A percentile compares a stretch with the other conserved stretches of the same genome.
Evolutionary conservation across 1,139 yeast genomes (phyloP).

Genomic region (Scheffersomyces lignicola): DNA sequence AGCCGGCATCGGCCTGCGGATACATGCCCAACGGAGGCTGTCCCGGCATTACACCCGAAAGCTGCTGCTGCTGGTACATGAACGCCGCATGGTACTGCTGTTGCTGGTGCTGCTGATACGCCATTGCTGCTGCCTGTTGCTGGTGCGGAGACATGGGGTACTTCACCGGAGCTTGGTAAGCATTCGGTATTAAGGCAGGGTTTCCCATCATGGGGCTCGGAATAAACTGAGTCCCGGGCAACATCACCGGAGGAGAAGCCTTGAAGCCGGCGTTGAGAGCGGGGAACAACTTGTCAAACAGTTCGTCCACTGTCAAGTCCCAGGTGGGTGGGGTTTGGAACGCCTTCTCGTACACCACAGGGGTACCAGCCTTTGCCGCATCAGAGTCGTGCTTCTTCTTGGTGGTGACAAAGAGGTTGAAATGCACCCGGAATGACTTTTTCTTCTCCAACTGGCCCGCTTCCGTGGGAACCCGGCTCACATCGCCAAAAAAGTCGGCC

Average conservation of each 20-base stretch:
- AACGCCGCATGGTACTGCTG: constrained; percentile 36
- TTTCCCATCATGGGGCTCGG: constrained; percentile 35
- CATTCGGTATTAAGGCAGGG: constrained; percentile 15
- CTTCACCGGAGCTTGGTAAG: constrained; percentile 18
- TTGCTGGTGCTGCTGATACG: constrained; percentile 11
- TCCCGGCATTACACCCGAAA: constrained; percentile 32
- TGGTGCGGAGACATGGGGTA: constrained; percentile 28
- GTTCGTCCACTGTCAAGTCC: constrained; percentile 59
- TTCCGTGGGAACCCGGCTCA: constrained; percentile 47
- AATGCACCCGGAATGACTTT: constrained; percentile 44
- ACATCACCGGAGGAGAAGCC: constrained; percentile 18
- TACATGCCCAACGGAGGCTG: constrained; percentile 38
- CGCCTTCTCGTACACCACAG: constrained; percentile 52
- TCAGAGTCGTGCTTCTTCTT: constrained; percentile 27
- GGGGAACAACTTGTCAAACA: constrained; percentile 51
- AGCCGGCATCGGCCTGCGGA: constrained; percentile 34
- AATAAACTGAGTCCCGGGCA: constrained; percentile 26
- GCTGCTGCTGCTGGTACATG: constrained; percentile 38
- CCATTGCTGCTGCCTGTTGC: constrained; percentile 20
- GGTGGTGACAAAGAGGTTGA: constrained; percentile 57
- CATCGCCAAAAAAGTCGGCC: constrained; percentile 51
- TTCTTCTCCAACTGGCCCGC: constrained; percentile 37
- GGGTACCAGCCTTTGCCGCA: constrained; percentile 10
- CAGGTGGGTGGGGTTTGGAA: constrained; percentile 82
- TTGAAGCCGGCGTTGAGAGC: constrained; percentile 11